Base-by-base conservation (phyloP, 2,329 filamentous ascomycete species). In the Penicillium sp. region DNA sequence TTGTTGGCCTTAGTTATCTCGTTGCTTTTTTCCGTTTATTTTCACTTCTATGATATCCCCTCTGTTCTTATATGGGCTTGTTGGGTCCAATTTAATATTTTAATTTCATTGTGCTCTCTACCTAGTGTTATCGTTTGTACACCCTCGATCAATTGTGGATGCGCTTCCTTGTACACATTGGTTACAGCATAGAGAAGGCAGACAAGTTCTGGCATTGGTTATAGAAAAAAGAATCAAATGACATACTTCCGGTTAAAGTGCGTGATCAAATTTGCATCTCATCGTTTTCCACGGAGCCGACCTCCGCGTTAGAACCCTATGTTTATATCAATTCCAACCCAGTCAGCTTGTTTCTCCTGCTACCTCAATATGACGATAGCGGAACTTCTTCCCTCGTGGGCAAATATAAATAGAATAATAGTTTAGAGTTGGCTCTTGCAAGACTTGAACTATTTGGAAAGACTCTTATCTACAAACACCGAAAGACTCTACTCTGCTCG, bases 41-140 rank as follows among this genome's bases (percentile, higher is more conserved):
- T 67, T 64, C 63, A 55, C 62, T 70, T 69, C 67, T 66, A 72
- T 76, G 73, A 76, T 76, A 76, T 76, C 74, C 73, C 73, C 68
- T 73, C 63, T 69, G 72, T 74, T 74, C 64, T 65, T 66, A 65
- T 64, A 62, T 62, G 66, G 69, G 67, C 62, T 66, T 65, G 60
- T 62, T 62, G 53, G 57, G 62, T 67, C 64, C 61, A 56, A 59
- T 60, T 67, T 69, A 69, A 68, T 69, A 58, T 62, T 63, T 64
- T 69, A 69, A 69, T 71, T 53, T 50, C 59, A 61, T 54, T 51
- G 26, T 60, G 56, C 55, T 59, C 61, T 56, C 47, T 54, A 59
- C 22, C 22, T 50, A 53, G 59, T 59, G 57, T 57, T 57, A 57
- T 61, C 61, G 52, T 57, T 61, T 44, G 47, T 45, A 56, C 57